These are phyloP conservation scores for Eutrema japonicum DNA, from an alignment of 345 rosid species.

Conservation along the genomic window DNA sequence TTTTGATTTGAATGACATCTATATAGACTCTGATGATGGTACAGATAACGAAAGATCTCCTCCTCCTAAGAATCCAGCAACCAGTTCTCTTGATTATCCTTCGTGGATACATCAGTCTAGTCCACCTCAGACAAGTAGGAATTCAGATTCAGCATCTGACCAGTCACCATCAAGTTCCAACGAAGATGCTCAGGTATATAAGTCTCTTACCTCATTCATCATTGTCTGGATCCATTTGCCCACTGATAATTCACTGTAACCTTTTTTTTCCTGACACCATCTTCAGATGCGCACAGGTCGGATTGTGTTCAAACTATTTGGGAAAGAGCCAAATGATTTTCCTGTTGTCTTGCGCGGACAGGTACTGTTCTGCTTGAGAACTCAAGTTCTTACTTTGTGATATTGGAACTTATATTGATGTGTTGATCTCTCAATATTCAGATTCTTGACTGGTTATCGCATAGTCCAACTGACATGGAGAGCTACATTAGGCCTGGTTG, in stretches of 20 bases:
- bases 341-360: conserved; percentile 82
- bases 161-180: conserved; percentile 95
- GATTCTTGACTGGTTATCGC: conserved; percentile 94
- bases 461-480: conserved; percentile 98
- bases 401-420: conserved; percentile 29
- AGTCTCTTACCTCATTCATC: conserved; percentile 19
- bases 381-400: conserved; percentile 18
- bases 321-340: conserved; percentile 93
- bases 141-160: conserved; percentile 96
- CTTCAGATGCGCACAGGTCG: conserved; percentile 93
- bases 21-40: conserved; percentile 83
- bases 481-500: conserved; percentile 99
- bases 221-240: conserved; percentile 10
- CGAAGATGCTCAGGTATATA: conserved; percentile 86
- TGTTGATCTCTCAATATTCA: conserved; percentile 50
- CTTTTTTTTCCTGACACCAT: neutral
- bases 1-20: conserved; percentile 91
- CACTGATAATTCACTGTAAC: conserved; percentile 29
- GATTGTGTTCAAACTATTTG: conserved; percentile 91
- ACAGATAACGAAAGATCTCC: conserved; percentile 78
- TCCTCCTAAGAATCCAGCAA: conserved; percentile 58
- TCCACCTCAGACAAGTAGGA: conserved; percentile 94
- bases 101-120: conserved; percentile 93
- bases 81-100: conserved; percentile 78
- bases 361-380: conserved; percentile 52